Evolutionary conservation across 2,329 filamentous ascomycete species (phyloP).

Genomic region (Oidium heveae): DNA sequence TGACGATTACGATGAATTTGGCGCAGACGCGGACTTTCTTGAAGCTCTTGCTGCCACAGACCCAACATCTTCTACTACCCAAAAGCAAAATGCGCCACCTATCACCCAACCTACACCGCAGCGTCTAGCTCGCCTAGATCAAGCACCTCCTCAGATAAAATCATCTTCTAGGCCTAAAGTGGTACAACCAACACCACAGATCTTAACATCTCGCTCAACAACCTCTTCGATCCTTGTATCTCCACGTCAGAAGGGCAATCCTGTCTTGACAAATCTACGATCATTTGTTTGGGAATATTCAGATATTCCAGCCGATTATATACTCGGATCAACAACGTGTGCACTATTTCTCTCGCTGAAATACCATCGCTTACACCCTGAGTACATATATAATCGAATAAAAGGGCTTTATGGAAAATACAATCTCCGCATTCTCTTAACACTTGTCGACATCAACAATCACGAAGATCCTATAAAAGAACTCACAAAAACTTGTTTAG

Average conservation of each 20-base stretch:
- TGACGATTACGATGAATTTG: conserved; percentile 28
- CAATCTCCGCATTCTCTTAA: conserved; percentile 60
- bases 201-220: conserved; percentile 36
- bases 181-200: conserved; percentile 73
- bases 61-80: conserved; percentile 6
- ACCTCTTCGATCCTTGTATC: conserved; percentile 74
- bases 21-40: conserved; percentile 29
- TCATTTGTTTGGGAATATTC: conserved; percentile 87
- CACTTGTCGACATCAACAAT: conserved; percentile 86
- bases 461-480: conserved; percentile 79
- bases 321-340: conserved; percentile 66
- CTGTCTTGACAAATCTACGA: conserved; percentile 60
- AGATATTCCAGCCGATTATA: conserved; percentile 87
- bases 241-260: conserved; percentile 82
- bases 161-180: conserved; percentile 25
- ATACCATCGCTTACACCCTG: conserved; percentile 88
- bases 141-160: conserved; percentile 16
- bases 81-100: conserved; percentile 10
- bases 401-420: conserved; percentile 65
- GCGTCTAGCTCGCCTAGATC: conserved; percentile 25
- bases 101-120: conserved; percentile 27
- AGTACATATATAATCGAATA: conserved; percentile 92
- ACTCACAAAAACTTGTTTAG: conserved; percentile 69
- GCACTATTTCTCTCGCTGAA: conserved; percentile 85
- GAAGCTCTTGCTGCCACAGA: conserved; percentile 26